These are phyloP conservation scores for Backusella circina DNA, from an alignment of 192 early-diverging fungal genomes.

Conservation along the genomic window DNA sequence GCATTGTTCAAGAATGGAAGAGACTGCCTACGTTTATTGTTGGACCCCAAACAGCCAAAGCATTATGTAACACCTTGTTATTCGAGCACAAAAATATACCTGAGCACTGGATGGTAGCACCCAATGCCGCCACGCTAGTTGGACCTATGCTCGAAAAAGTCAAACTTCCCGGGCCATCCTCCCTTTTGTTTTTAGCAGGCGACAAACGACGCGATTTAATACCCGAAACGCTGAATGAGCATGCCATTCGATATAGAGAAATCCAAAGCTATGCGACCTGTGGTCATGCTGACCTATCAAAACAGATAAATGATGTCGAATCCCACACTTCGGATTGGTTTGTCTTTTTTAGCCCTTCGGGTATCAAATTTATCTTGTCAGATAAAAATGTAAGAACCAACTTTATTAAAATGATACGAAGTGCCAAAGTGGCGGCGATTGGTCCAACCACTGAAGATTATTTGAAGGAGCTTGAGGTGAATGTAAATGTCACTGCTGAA, in stretches of 20 bases:
- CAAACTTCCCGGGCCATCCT: background rate
- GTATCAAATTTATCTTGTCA: slow-evolving; percentile 38
- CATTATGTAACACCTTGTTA: slow-evolving; percentile 5
- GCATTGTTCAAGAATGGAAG: slow-evolving; percentile 23
- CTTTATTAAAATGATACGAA: slow-evolving; percentile 8
- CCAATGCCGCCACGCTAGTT: slow-evolving; percentile 37
- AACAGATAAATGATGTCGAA: background rate
- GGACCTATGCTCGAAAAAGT: slow-evolving; percentile 24
- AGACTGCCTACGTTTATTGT: slow-evolving; percentile 39
- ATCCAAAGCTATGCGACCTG: slow-evolving; percentile 41
- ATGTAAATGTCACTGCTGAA: slow-evolving; percentile 30
- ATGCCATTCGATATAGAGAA: slow-evolving; percentile 29
- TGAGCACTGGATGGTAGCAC: slow-evolving; percentile 25
- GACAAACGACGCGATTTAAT: slow-evolving; percentile 48
- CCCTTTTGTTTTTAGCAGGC: slow-evolving; percentile 46
- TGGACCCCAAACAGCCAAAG: slow-evolving; percentile 39
- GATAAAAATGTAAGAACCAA: background rate
- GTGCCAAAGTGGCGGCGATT: slow-evolving; percentile 38
- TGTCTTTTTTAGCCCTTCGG: slow-evolving; percentile 60
- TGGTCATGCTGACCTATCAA: slow-evolving; percentile 9
- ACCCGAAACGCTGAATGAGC: slow-evolving; percentile 19
- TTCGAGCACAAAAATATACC: background rate
- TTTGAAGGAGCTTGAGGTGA: background rate
- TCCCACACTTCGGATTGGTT: slow-evolving; percentile 34
- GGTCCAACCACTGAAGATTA: slow-evolving; percentile 44